These are phyloP conservation scores for Penicillium soppii DNA, from an alignment of 495 filamentous ascomycete species.

Conservation along the genomic window DNA sequence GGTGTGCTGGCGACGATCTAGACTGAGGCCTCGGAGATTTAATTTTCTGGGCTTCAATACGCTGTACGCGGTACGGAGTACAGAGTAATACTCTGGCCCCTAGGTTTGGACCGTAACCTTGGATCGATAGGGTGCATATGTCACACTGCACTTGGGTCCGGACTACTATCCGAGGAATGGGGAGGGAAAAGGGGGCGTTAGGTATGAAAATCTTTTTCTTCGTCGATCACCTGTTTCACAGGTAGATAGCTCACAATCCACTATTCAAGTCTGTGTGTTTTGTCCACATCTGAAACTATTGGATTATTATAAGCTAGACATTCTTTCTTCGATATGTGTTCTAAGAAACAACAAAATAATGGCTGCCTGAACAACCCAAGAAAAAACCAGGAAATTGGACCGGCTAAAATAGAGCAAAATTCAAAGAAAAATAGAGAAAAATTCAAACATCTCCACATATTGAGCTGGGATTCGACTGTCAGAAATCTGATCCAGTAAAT, in stretches of 20 bases:
- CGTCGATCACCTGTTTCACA: slow-evolving; percentile 9
- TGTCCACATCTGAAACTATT: slow-evolving; percentile 11
- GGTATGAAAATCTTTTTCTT: neutral
- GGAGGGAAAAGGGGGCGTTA: neutral
- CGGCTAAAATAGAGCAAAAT: neutral
- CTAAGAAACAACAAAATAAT: neutral
- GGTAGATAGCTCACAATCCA: neutral
- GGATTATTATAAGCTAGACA: slow-evolving; percentile 3
- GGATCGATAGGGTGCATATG: neutral
- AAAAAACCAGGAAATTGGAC: neutral
- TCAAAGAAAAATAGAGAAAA: neutral
- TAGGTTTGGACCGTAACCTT: too few relatives aligned
- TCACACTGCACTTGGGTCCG: neutral
- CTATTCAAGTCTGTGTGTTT: neutral
- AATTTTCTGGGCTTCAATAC: neutral
- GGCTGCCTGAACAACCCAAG: neutral
- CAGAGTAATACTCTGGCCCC: too few relatives aligned
- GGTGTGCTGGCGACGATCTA: neutral
- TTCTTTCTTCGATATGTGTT: neutral
- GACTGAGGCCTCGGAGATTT: slow-evolving; percentile 2
- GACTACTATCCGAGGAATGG: neutral
- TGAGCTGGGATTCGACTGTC: neutral
- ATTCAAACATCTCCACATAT: neutral
- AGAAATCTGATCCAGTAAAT: neutral
- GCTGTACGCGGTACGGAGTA: too few relatives aligned